These are phyloP conservation scores for Sugiyamaella sp. DNA, from an alignment of 1,139 yeast species.

Conservation along the genomic window DNA sequence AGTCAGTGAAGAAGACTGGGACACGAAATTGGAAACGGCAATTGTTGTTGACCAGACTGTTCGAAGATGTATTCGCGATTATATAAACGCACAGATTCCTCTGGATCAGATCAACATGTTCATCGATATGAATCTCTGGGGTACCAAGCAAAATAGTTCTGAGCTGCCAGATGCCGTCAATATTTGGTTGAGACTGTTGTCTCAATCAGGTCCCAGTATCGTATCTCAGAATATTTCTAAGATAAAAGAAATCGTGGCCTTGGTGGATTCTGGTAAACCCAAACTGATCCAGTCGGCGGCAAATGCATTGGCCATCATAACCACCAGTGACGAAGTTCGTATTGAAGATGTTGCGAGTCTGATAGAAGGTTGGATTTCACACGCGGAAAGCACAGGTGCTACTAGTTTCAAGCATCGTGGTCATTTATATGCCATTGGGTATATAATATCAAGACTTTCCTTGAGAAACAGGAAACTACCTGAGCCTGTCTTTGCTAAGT, in stretches of 20 bases:
- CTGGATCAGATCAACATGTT: slow-evolving; percentile 3
- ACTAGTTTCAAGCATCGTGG: slow-evolving; percentile 32
- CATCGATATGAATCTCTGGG: slow-evolving; percentile 15
- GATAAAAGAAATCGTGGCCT: slow-evolving; percentile 22
- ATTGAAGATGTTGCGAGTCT: slow-evolving; percentile 24
- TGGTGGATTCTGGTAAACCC: slow-evolving; percentile 37
- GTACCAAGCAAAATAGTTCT: slow-evolving; percentile 1
- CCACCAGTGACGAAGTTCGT: slow-evolving; percentile 47
- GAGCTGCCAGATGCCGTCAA: slow-evolving; percentile 22
- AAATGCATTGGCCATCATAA: slow-evolving; percentile 57
- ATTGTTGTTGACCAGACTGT: slow-evolving; percentile 63
- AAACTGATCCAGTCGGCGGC: slow-evolving; percentile 45
- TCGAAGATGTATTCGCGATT: slow-evolving; percentile 43
- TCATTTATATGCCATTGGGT: slow-evolving; percentile 49
- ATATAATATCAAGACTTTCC: slow-evolving; percentile 54
- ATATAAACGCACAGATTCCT: slow-evolving; percentile 28
- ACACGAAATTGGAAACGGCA: slow-evolving; percentile 69
- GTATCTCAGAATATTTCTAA: slow-evolving; percentile 28
- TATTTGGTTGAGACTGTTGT: slow-evolving; percentile 34
- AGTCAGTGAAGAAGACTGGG: slow-evolving; percentile 73
- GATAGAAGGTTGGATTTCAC: slow-evolving; percentile 16
- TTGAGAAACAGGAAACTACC: slow-evolving; percentile 24
- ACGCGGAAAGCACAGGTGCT: slow-evolving; percentile 12
- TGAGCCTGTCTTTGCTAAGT: slow-evolving; percentile 26
- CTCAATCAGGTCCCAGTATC: slow-evolving; percentile 35